These are phyloP conservation scores for Verbena officinalis DNA, from an alignment of 257 asterid species.

Conservation along the genomic window DNA sequence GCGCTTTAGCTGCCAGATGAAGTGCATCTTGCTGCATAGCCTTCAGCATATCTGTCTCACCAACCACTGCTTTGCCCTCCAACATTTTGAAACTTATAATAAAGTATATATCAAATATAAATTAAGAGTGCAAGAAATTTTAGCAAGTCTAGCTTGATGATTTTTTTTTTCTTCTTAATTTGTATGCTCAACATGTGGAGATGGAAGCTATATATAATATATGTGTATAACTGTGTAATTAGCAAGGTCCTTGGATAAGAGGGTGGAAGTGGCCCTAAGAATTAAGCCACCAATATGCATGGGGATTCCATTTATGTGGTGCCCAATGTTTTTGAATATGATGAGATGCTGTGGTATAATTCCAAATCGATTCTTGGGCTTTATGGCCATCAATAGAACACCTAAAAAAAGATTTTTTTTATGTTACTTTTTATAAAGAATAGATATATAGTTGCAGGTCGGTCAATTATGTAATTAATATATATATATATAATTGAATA, in stretches of 20 bases:
- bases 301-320: conserved; percentile 57
- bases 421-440: too few species aligned
- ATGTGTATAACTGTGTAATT: too few species aligned
- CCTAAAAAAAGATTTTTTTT: background rate
- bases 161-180: background rate
- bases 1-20: conserved; percentile 80
- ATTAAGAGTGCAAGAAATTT: too few species aligned
- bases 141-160: background rate
- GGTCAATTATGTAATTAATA: too few species aligned
- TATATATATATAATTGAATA: too few species aligned
- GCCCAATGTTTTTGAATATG: conserved; percentile 30
- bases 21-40: conserved; percentile 79
- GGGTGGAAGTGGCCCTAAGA: conserved; percentile 20
- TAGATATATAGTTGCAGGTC: too few species aligned
- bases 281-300: conserved; percentile 26
- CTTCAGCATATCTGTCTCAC: conserved; percentile 78
- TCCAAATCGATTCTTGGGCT: conserved; percentile 25
- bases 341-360: conserved; percentile 36
- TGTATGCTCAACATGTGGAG: background rate
- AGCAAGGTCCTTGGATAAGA: background rate
- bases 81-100: conserved; percentile 44
- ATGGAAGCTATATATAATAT: conserved; percentile 29
- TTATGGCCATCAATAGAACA: background rate
- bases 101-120: too few species aligned
- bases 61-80: conserved; percentile 85